Evolutionary conservation across 257 asterid genomes (phyloP).

Genomic region (Henckelia pumila): DNA sequence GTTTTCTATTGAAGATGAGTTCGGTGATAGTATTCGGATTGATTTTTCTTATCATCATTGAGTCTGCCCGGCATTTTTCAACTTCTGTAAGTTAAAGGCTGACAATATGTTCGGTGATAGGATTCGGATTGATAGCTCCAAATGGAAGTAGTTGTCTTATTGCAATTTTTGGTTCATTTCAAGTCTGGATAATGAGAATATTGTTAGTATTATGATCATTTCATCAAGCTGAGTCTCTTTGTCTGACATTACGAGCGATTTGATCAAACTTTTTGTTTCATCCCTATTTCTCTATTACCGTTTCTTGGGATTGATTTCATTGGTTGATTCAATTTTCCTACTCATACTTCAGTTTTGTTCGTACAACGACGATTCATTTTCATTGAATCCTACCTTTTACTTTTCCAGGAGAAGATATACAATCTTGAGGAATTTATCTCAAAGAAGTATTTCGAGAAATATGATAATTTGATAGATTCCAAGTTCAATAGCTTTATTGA

Average conservation of each 20-base stretch:
- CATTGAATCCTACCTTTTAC: slow-evolving; percentile 4
- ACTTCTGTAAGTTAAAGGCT: slow-evolving; percentile 33
- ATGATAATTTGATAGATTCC: slow-evolving; percentile 36
- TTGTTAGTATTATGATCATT: neutral
- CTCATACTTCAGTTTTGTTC: neutral
- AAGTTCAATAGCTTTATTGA: slow-evolving; percentile 43
- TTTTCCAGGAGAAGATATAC: slow-evolving; percentile 37
- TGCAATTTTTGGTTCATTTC: neutral
- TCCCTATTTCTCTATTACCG: neutral
- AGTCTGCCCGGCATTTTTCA: slow-evolving; percentile 20
- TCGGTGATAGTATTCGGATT: slow-evolving; percentile 12
- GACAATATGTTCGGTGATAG: neutral
- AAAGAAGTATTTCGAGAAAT: slow-evolving; percentile 44
- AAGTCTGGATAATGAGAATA: neutral
- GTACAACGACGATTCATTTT: slow-evolving; percentile 9
- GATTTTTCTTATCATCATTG: slow-evolving; percentile 26
- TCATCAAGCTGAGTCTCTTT: neutral
- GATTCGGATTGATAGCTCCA: neutral
- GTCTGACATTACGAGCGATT: neutral
- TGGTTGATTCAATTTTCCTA: slow-evolving; percentile 1
- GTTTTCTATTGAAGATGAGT: slow-evolving; percentile 9
- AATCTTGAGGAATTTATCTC: slow-evolving; percentile 41
- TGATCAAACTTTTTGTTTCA: neutral
- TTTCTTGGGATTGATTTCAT: neutral
- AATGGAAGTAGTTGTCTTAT: neutral